These are phyloP conservation scores for Saposhnikovia divaricata DNA, from an alignment of 129 eudicot genomes.

Conservation along the genomic window DNA sequence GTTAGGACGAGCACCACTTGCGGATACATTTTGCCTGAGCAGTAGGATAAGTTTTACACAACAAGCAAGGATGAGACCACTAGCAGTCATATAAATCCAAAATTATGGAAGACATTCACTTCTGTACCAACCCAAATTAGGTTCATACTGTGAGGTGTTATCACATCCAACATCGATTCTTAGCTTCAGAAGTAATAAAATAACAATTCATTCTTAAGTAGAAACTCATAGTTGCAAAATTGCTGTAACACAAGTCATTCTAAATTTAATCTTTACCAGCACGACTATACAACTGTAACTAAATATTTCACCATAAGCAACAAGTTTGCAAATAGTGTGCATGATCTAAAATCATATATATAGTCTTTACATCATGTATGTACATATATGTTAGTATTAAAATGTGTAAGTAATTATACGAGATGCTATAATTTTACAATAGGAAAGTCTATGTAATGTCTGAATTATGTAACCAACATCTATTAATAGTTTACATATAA, in stretches of 20 bases:
- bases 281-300: background rate
- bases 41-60: conserved; percentile 1
- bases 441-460: background rate
- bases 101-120: background rate
- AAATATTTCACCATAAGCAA: background rate
- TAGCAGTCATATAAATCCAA: background rate
- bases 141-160: background rate
- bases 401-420: background rate
- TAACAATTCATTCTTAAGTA: background rate
- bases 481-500: background rate
- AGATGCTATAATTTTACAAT: background rate
- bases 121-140: background rate
- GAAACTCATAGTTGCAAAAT: background rate
- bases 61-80: background rate
- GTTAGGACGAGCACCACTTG: conserved; percentile 99
- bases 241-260: background rate
- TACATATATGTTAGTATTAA: background rate
- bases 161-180: background rate
- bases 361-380: background rate
- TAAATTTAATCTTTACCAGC: background rate
- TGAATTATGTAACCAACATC: background rate
- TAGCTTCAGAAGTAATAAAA: background rate
- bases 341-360: background rate
- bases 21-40: conserved; percentile 69
- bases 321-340: background rate